phyloP scores from a whole-genome alignment of 2,329 filamentous ascomycete species.

The Metarhizium album region DNA sequence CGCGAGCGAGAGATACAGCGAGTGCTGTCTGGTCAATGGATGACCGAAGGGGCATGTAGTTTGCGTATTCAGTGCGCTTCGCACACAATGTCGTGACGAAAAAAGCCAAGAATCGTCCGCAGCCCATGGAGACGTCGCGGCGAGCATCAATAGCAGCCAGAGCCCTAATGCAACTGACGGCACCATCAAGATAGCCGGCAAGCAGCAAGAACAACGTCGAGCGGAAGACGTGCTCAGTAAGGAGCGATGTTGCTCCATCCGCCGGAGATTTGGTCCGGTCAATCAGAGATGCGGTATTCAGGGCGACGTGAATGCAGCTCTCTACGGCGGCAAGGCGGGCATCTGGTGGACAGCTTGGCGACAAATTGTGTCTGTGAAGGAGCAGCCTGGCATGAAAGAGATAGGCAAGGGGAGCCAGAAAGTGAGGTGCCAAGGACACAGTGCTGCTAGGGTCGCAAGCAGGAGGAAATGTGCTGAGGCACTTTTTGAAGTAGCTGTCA shows the following conservation, averaged over 20 bases:
- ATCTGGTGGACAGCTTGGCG: conserved; percentile 54
- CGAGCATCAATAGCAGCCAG: conserved; percentile 60
- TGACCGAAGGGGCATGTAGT: conserved; percentile 25
- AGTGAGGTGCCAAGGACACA: conserved; percentile 59
- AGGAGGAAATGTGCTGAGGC: conserved; percentile 64
- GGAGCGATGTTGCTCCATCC: conserved; percentile 59
- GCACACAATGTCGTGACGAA: conserved; percentile 60
- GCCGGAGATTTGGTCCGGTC: conserved; percentile 53
- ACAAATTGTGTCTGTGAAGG: conserved; percentile 81
- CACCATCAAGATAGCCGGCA: conserved; percentile 60
- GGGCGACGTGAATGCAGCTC: conserved; percentile 61
- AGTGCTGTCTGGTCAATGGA: conserved; percentile 22
- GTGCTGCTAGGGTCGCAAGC: conserved; percentile 58
- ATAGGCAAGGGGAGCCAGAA: conserved; percentile 64
- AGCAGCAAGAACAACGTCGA: conserved; percentile 73
- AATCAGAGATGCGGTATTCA: conserved; percentile 70
- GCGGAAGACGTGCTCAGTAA: conserved; percentile 80
- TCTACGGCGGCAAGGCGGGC: conserved; percentile 64
- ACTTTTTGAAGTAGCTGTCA: conserved; percentile 69
- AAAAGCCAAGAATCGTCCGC: conserved; percentile 72
- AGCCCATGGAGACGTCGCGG: conserved; percentile 63
- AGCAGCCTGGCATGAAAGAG: conserved; percentile 76
- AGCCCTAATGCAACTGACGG: conserved; percentile 61
- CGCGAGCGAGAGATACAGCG: conserved; percentile 31
- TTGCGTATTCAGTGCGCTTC: conserved; percentile 37